phyloP scores from a whole-genome alignment of 441 rosid genomes.

The Populus trichocarpa region DNA sequence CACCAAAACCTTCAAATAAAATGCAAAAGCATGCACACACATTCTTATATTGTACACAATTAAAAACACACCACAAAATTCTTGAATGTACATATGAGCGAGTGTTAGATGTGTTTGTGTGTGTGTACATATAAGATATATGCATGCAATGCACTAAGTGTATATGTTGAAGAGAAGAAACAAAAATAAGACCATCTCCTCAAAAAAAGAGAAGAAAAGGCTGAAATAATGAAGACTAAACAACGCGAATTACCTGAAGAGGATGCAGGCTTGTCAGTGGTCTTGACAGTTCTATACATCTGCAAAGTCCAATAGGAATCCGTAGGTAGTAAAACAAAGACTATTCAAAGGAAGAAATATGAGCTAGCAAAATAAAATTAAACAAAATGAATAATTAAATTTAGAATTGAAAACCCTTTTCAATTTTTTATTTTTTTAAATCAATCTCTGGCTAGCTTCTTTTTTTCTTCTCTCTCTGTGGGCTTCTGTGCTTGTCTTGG shows the following conservation, averaged over 20 bases:
- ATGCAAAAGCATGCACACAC: not conserved
- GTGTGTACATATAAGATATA: not conserved
- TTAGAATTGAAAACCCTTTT: not conserved
- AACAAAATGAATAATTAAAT: not conserved
- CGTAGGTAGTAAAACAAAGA: conserved; percentile 2
- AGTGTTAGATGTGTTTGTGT: not conserved
- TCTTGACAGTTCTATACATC: conserved; percentile 92
- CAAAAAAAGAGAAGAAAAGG: not conserved
- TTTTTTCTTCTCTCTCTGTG: not conserved
- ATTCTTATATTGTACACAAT: not conserved
- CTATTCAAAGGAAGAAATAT: conserved; percentile 4
- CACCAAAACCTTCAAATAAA: not conserved
- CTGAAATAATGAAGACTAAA: conserved; percentile 20
- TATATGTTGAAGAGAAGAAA: not conserved
- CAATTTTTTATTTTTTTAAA: not conserved
- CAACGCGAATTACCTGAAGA: conserved; percentile 65
- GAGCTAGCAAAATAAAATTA: not conserved
- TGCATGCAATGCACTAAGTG: not conserved
- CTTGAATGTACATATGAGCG: not conserved
- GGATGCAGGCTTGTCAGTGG: conserved; percentile 77
- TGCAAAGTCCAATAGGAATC: conserved; percentile 31
- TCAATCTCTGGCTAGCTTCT: not conserved
- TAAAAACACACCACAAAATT: no score
- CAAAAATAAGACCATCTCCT: not conserved
- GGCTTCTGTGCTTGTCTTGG: conserved; percentile 31